Evolutionary conservation across 495 filamentous ascomycete species (phyloP).

Genomic region (Xylaria flabelliformis): DNA sequence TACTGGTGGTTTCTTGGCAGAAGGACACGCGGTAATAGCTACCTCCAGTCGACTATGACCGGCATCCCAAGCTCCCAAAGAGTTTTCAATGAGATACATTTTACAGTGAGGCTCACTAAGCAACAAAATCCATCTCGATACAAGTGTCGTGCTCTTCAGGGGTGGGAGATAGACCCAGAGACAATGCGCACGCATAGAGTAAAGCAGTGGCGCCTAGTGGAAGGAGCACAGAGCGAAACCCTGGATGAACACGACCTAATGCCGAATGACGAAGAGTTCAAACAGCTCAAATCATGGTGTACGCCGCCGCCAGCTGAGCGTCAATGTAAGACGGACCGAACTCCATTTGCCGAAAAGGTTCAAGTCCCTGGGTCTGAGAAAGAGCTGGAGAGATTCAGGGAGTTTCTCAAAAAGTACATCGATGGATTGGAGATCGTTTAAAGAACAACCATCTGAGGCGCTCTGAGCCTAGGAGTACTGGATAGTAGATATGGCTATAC

Average conservation of each 20-base stretch:
- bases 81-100: not conserved
- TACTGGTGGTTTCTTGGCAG: not conserved
- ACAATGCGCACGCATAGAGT: not conserved
- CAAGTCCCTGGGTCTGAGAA: no score
- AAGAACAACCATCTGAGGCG: no score
- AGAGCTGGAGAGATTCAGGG: no score
- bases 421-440: no score
- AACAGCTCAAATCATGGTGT: not conserved
- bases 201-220: not conserved
- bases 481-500: no score
- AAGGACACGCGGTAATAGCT: not conserved
- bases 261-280: not conserved
- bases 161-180: not conserved
- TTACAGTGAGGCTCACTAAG: not conserved
- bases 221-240: not conserved
- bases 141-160: not conserved
- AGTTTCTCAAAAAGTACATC: no score
- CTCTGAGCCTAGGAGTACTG: no score
- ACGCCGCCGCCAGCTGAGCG: not conserved
- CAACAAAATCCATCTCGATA: not conserved
- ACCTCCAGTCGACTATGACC: not conserved
- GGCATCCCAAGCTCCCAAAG: not conserved
- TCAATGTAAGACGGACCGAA: not conserved
- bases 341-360: no score
- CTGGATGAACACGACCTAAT: not conserved